phyloP scores from a whole-genome alignment of 805 yeast genomes.

The Candida krabiensis region DNA sequence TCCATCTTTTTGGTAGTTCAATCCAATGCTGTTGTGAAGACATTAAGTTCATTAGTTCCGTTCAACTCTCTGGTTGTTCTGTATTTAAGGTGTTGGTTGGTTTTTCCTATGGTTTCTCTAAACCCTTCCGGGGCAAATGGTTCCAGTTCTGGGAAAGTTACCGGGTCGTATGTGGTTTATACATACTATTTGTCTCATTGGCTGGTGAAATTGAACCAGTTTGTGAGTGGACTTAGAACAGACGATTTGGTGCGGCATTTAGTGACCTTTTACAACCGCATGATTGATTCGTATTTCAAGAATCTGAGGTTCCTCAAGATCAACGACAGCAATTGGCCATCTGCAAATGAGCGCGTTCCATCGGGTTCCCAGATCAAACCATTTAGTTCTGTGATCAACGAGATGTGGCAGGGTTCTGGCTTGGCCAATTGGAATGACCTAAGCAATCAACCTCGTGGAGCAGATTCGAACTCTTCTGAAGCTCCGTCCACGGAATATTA shows the following conservation, averaged over 20 bases:
- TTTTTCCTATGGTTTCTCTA: slow-evolving; percentile 40
- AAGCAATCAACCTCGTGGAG: background rate
- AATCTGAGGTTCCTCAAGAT: slow-evolving; percentile 12
- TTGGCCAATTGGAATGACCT: background rate
- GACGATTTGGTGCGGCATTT: slow-evolving; percentile 9
- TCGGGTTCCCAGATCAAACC: slow-evolving; percentile 1
- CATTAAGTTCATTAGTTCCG: slow-evolving; percentile 53
- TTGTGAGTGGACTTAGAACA: slow-evolving; percentile 13
- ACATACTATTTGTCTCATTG: slow-evolving; percentile 49
- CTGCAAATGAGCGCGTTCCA: slow-evolving; percentile 1
- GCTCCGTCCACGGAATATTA: slow-evolving; percentile 10
- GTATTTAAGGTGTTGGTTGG: slow-evolving; percentile 58
- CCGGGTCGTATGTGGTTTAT: slow-evolving; percentile 55
- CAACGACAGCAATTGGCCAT: background rate
- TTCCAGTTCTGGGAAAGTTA: slow-evolving; percentile 26
- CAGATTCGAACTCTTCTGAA: slow-evolving; percentile 1
- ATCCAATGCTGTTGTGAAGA: slow-evolving; percentile 27
- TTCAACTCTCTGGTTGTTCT: slow-evolving; percentile 50
- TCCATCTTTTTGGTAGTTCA: slow-evolving; percentile 32
- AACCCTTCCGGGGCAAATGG: slow-evolving; percentile 29
- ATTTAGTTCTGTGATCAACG: slow-evolving; percentile 9
- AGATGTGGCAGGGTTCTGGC: slow-evolving; percentile 11
- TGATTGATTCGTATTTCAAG: slow-evolving; percentile 15
- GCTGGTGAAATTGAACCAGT: slow-evolving; percentile 42
- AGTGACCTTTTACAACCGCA: slow-evolving; percentile 11